These are phyloP conservation scores for Verticillium nubilum DNA, from an alignment of 2,329 filamentous ascomycete genomes.

Conservation along the genomic window DNA sequence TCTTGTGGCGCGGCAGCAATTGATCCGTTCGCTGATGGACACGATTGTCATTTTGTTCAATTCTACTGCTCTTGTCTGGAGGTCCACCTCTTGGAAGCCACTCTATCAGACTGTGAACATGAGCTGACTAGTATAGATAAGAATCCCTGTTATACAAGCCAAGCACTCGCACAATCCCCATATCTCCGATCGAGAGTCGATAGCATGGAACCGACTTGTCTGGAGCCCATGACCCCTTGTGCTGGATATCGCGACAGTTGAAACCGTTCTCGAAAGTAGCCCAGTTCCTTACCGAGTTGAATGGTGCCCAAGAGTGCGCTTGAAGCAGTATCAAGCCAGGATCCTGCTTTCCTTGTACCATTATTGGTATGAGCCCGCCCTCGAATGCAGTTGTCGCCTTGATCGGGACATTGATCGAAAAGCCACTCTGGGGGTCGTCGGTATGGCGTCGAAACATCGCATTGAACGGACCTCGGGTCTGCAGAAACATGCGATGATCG, in stretches of 20 bases:
- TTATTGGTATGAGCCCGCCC: background rate
- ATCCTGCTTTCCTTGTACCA: background rate
- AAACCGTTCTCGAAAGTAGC: background rate
- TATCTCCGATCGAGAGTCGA: background rate
- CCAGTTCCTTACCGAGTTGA: background rate
- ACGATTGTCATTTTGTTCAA: background rate
- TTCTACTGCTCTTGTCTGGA: background rate
- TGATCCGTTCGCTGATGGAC: background rate
- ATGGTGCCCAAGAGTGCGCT: background rate
- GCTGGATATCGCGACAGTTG: background rate
- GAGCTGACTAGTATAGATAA: background rate
- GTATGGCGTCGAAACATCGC: constrained; percentile 10
- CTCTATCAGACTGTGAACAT: background rate
- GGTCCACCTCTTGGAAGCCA: background rate
- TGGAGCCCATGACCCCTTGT: background rate
- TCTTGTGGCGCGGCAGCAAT: background rate
- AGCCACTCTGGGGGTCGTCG: constrained; percentile 8
- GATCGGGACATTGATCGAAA: constrained; percentile 18
- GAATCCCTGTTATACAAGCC: background rate
- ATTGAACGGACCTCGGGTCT: constrained; percentile 18
- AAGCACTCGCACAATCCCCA: background rate
- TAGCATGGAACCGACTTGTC: background rate
- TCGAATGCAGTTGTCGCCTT: background rate
- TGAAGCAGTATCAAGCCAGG: background rate
- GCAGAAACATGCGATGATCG: constrained; percentile 11